Base-by-base conservation (phyloP, 2,329 filamentous ascomycete species). In the Cladosporium sphaerospermum region DNA sequence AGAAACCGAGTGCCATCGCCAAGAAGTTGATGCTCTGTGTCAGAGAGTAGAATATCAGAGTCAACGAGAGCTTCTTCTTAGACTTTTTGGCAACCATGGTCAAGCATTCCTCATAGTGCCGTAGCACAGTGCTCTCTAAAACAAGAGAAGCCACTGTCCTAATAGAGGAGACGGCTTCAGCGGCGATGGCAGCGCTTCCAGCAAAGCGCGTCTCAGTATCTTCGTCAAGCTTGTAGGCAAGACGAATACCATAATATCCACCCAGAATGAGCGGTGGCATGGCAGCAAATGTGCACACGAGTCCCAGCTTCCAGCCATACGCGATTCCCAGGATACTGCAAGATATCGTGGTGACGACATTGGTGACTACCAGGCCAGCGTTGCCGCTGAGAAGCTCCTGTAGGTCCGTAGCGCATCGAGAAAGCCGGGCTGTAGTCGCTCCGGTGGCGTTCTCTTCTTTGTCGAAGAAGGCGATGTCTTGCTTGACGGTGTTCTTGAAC, bases 371-470 rank as follows among this genome's bases (percentile, higher is more conserved):
- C 11, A 69, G 67, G 7, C 66, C 67, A 16, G 73, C 63, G 32
- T 75, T 78, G 0, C 72, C 60, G 0, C 76, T 75, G 14, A 80
- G 64, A 3, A 80, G 61, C 54, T 80, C 77, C 60, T 75, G 72
- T 0, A 81, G 59, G 23, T 75, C 71, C 10, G 74, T 76, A 2
- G 78, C 73, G 45, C 78, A 74, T 6, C 75, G 73, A 0, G 74
- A 71, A 7, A 79, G 64, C 9, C 73, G 69, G 4, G 74, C 73
- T 4, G 75, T 73, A 8, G 80, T 61, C 3, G 73, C 71, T 4
- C 77, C 77, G 3, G 72, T 71, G 2, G 76, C 71, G 57, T 80
- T 78, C 55, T 75, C 65, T 46, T 73, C 71, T 8, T 71, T 70
- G 57, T 75, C 65, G 57, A 67, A 68, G 57, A 69, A 68, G 42